phyloP scores from a whole-genome alignment of 768 basidiomycete species.

The Trametes cingulata region DNA sequence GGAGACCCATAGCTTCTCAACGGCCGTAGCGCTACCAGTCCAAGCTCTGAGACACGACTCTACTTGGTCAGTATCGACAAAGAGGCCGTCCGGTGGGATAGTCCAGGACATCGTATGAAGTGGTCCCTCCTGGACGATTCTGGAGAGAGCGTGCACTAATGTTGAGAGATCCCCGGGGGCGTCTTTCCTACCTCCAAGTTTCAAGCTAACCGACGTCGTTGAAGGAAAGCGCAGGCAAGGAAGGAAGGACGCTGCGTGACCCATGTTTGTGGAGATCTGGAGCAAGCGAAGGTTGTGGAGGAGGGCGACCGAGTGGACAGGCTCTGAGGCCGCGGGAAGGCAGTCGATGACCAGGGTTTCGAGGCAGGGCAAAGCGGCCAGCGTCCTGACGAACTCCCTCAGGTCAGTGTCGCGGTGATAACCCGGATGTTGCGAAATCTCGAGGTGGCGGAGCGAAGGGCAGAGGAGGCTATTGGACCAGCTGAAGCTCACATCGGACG shows the following conservation, averaged over 20 bases:
- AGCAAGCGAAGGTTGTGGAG: background rate
- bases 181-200: too few relatives aligned
- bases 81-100: background rate
- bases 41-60: background rate
- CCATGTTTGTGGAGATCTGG: background rate
- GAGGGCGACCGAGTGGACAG: background rate
- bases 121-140: background rate
- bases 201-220: background rate
- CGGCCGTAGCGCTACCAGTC: background rate
- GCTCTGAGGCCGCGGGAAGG: background rate
- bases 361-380: background rate
- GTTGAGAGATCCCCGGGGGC: background rate
- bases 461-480: background rate
- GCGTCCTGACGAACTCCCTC: background rate
- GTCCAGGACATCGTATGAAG: background rate
- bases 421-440: background rate
- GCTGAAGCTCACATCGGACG: conserved; percentile 1
- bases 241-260: background rate
- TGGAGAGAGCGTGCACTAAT: background rate
- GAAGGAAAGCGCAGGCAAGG: background rate
- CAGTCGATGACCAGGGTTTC: background rate
- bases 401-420: background rate
- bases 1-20: background rate
- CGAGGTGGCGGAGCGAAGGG: background rate
- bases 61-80: background rate